These are phyloP conservation scores for Pugionium cornutum DNA, from an alignment of 345 rosid species.

Conservation along the genomic window DNA sequence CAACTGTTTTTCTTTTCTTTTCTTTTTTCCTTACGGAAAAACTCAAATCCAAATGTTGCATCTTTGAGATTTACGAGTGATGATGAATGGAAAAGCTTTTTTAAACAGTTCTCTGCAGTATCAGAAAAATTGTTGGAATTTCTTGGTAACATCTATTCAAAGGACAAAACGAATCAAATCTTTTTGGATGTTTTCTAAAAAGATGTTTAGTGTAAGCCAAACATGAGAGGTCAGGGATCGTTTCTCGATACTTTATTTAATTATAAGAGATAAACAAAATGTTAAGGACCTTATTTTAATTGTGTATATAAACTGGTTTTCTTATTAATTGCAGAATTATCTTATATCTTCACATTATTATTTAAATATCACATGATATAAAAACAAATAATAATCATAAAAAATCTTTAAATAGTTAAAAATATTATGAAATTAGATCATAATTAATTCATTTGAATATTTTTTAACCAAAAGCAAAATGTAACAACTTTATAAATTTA, in stretches of 20 bases:
- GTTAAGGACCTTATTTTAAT: no score
- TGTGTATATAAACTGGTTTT: no score
- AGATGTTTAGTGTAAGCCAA: conserved; percentile 24
- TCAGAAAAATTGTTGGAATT: conserved; percentile 2
- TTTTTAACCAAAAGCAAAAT: no score
- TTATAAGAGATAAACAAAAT: background rate
- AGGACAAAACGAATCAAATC: conserved; percentile 40
- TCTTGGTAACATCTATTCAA: conserved; percentile 33
- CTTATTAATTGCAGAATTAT: no score
- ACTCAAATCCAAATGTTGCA: conserved; percentile 24
- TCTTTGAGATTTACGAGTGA: conserved; percentile 11
- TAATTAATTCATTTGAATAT: no score
- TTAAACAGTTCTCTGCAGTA: background rate
- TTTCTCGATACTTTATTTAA: conserved; percentile 5
- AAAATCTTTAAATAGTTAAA: no score
- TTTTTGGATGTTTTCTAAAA: conserved; percentile 35
- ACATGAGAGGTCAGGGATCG: conserved; percentile 29
- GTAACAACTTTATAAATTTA: no score
- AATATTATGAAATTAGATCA: no score
- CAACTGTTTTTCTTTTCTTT: background rate
- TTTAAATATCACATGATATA: no score
- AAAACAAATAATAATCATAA: no score
- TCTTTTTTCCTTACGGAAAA: background rate
- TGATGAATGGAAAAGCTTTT: background rate
- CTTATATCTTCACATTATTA: no score